A percentile compares a stretch with the other conserved stretches of the same genome.
Evolutionary conservation across 352 stramenopile genomes (phyloP).

Genomic region (Pythium rhizo-oryzae): DNA sequence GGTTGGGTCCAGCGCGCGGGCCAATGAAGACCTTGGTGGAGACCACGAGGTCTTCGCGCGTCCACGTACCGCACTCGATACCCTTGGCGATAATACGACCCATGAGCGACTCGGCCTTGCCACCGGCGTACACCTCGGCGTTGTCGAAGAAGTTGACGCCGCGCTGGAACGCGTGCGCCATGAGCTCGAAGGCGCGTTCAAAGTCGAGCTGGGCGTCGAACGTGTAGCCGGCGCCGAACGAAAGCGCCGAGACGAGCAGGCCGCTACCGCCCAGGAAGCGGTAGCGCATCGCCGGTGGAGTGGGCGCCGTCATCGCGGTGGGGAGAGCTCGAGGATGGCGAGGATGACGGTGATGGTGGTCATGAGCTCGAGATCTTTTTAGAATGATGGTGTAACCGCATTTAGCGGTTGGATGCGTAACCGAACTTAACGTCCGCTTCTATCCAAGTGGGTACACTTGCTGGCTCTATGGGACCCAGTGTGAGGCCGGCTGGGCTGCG

Average conservation of each 20-base stretch:
- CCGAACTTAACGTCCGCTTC: neutral
- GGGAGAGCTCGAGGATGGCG: neutral
- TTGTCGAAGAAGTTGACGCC: slow-evolving; percentile 74
- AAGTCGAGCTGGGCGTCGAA: slow-evolving; percentile 49
- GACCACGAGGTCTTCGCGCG: slow-evolving; percentile 62
- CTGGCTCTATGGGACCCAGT: too few species aligned
- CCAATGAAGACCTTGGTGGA: slow-evolving; percentile 70
- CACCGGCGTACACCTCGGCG: slow-evolving; percentile 49
- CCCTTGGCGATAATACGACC: slow-evolving; percentile 53
- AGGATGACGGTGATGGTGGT: neutral
- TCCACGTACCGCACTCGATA: slow-evolving; percentile 41
- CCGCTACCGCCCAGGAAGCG: slow-evolving; percentile 49
- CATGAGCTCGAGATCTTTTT: neutral
- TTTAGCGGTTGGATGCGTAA: neutral
- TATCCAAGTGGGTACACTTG: neutral
- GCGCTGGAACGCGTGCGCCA: slow-evolving; percentile 53
- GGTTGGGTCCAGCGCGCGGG: slow-evolving; percentile 38
- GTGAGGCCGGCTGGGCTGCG: too few species aligned
- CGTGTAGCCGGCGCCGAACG: slow-evolving; percentile 49
- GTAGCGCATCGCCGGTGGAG: slow-evolving; percentile 46
- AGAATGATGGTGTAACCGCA: neutral
- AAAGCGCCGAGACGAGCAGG: slow-evolving; percentile 49
- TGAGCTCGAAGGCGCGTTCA: slow-evolving; percentile 50
- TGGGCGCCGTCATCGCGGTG: neutral
- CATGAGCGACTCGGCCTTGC: slow-evolving; percentile 47